Evolutionary conservation across 2,329 filamentous ascomycete genomes (phyloP), one percentile per base, ranked within the genome.

Genomic region (Madurella mycetomatis): DNA sequence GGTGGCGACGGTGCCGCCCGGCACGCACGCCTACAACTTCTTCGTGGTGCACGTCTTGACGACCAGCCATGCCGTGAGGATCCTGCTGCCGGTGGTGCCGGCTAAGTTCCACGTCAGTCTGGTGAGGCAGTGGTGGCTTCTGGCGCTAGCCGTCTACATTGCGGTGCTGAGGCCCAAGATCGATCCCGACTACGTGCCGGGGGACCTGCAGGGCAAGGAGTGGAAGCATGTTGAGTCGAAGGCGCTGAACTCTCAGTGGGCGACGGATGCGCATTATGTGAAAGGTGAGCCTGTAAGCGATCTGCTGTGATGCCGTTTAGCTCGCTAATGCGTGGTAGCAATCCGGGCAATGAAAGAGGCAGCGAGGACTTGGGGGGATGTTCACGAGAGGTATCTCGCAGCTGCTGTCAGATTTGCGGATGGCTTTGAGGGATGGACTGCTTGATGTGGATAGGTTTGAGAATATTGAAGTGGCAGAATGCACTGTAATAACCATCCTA

Each of bases 111-210:
- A 96, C 62, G 69, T 90, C 44, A 75, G 75, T 18, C 74, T 99
- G 4, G 77, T 97, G 9, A 79, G 88, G 40, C 85, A 95, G 68
- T 97, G 94, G 91, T 96, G 90, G 88, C 73, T 99, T 5, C 80
- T 96, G 41, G 83, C 87, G 0, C 70, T 96, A 41, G 81, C 84
- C 0, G 81, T 92, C 11, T 97, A 94, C 67, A 82, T 96, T 50
- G 74, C 84, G 2, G 86, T 89, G 65, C 73, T 87, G 25, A 80
- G 92, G 17, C 94, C 92, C 0, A 73, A 77, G 54, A 83, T 96
- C 53, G 80, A 87, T 51, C 73, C 82, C n/a, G 80, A 86, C 53
- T 77, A 80, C 30, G 78, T 94, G 54, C 75, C 77, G 5, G 76
- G 78, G 41, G 82, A 90, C 43, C 64, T 83, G n/a, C 77, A 81